Base-by-base conservation (phyloP, 1,284 basidiomycete genomes). In the Phaffia rhodozyma region DNA sequence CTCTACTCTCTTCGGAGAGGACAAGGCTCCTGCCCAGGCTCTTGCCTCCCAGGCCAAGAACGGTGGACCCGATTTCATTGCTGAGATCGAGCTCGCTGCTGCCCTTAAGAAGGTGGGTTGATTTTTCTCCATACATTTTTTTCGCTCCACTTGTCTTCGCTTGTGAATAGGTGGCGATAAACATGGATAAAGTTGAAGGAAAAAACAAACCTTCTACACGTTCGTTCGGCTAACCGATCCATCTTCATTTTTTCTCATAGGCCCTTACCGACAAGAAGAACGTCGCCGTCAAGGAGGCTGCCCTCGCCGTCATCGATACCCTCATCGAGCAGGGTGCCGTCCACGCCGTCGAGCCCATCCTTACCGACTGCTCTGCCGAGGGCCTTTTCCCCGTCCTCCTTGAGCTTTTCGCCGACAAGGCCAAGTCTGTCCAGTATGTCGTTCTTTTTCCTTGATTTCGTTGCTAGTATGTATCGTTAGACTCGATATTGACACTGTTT, bases 321-420 rank as follows among this genome's bases (percentile, higher is more conserved):
- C 79, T 85, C 67, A 80, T 91, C 77, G 82, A 86, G 72, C 84
- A 85, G 75, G 89, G 87, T 70, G 81, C 89, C 66, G 80, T 86
- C 71, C 86, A 84, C 77, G 85, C 89, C 68, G 84, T 97, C 69
- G 96, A 99, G 81, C 91, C 93, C 53, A 82, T 80, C 77, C 88
- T 97, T 79, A 77, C 91, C 76, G 83, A 86, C 70, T 87, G 87
- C 65, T 71, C 72, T 49, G 69, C 76, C 67, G 87, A 70, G 70
- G 73, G 88, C 70, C 82, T 97, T 70, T 89, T 91, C 76, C 82
- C 83, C 67, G 83, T 85, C 68, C 86, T 98, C 72, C 81, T 94
- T 72, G 96, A 97, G 79, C 86, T 87, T 65, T 86, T 92, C 68
- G 81, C 80, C 75, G 91, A 94, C 84, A 94, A 93, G 84, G 85